Base-by-base conservation (phyloP, 1,139 yeast species). In the Candida sanyaensis region DNA sequence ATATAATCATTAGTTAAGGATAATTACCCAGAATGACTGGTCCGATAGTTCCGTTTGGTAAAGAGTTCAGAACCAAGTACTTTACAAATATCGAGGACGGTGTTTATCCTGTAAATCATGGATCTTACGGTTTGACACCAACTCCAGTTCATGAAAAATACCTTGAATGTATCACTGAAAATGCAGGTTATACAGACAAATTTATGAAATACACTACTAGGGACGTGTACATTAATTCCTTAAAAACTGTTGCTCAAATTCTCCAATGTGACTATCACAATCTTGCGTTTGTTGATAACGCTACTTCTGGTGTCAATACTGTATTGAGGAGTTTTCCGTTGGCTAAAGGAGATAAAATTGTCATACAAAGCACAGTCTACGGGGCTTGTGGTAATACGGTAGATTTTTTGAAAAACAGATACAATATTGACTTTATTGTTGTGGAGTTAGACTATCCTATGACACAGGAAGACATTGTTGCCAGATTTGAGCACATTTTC, bases 291-390 rank as follows among this genome's bases (percentile, higher is more conserved):
- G 78, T 78, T 2, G 64, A 71, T 10, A 86, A 85, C 58, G 88
- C 90, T 4, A 83, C 90, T 4, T 66, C 77, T 5, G 89, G 84
- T 1, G 73, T 82, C 43, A 84, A 85, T 59, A 68, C 83, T 0
- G 75, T 85, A 1, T 67, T 85, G 48, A 66, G 89, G 52, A 78
- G 85, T 36, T 70, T 67, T 42, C 80, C 80, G 1, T 80, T 83
- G 58, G 46, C 64, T 7, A 65, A 71, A 45, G 84, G 83, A n/a
- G 91, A 86, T 56, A 75, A 70, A 45, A 66, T 85, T 24, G 67
- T 83, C 17, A 62, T 77, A 32, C 74, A 77, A 45, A 69, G 75
- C 36, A 77, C 86, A n/a, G 73, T 80, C 1, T 86, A 84, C 58
- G 81, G 76, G 2, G 77, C 88, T 1, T 81, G 87, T 59, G 68